Conservation (phyloP, 768 basidiomycete species). For the Mycena rebaudengoi region DNA sequence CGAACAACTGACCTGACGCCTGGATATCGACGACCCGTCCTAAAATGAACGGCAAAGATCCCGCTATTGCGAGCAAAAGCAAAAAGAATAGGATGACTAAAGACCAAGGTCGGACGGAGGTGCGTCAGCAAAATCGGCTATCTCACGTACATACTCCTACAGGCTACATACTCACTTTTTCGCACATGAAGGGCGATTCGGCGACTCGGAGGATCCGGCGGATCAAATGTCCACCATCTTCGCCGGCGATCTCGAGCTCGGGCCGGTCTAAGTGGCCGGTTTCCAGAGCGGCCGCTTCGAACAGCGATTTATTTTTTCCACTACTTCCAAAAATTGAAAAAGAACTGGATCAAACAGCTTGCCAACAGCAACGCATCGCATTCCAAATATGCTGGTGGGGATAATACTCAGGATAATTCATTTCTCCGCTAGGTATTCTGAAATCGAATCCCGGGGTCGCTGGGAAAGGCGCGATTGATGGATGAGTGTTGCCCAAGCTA, state of each 20-base stretch:
- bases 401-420: no score
- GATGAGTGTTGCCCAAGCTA: conserved; percentile 56
- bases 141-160: background rate
- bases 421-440: conserved; percentile 45
- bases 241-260: no score
- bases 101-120: conserved; percentile 47
- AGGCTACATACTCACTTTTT: conserved; percentile 43
- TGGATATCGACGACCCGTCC: conserved; percentile 47
- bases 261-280: no score
- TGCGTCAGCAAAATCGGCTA: background rate
- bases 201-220: no score
- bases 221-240: no score
- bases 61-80: conserved; percentile 37
- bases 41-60: conserved; percentile 43
- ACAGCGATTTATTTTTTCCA: no score
- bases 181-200: conserved; percentile 42
- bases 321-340: no score
- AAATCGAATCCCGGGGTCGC: conserved; percentile 44
- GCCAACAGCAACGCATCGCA: conserved; percentile 44
- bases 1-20: conserved; percentile 36
- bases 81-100: conserved; percentile 47
- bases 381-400: conserved; percentile 37
- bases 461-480: conserved; percentile 45
- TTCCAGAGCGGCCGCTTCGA: no score
- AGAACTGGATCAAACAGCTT: conserved; percentile 41